Base-by-base conservation (phyloP, 1,284 basidiomycete genomes). In the Binderoboletus segoi region DNA sequence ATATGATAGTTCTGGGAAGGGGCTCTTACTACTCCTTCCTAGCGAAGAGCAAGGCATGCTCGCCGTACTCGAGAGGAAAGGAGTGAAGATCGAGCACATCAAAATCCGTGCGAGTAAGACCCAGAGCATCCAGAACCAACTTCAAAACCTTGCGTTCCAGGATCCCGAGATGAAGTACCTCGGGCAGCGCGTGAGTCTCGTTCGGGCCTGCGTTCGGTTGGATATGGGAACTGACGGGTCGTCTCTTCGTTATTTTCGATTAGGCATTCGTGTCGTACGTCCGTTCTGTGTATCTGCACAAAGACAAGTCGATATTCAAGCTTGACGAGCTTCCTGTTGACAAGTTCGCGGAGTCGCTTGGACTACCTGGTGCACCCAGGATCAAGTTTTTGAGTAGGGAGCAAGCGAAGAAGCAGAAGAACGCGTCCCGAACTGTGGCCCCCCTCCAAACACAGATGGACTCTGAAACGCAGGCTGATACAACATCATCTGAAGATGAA, bases 81-180 rank as follows among this genome's bases (percentile, higher is more conserved):
- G 82, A 12, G 82, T 99, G 35, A 80, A 85, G 54, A 79, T 94
- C 10, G 81, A 88, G 65, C 88, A 87, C 70, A 96, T 98, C 76
- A 98, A 97, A 75, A 91, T 96, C 63, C 89, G 89, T 69, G 82
- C 86, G 60, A 96, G 91, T 76, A 97, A 94, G 78, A 91, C 92
- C 54, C 88, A 92, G 68, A 88, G 82, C 64, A 88, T 98, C 58
- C 82, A 89, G 67, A 92, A 93, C 66, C 91, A 96, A 73, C 80
- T 99, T 54, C 97, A 99, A 74, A 93, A 87, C 51, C 84, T 98
- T 51, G 90, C 93, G 2, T 99, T 99, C 79, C 89, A 95, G 74
- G 95, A 97, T 60, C 92, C 95, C 0, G 94, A 99, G 72, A 90
- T 99, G 74, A 99, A 99, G 74, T 97, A 98, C 70, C 84, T 99